These are phyloP conservation scores for Hypoxylon fuscum DNA, from an alignment of 495 filamentous ascomycete species.

Conservation along the genomic window DNA sequence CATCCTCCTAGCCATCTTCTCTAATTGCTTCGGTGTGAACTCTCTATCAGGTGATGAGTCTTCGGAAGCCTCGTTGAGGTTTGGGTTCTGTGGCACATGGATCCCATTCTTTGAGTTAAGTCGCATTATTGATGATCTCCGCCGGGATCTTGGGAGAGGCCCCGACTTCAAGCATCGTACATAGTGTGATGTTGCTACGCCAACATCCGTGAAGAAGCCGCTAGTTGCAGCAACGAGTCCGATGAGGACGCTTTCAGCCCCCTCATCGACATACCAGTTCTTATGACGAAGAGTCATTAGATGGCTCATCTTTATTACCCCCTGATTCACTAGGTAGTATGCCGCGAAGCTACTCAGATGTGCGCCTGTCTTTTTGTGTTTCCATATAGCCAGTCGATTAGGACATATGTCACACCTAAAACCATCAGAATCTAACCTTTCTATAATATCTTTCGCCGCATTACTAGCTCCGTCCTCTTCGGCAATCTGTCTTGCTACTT, in stretches of 20 bases:
- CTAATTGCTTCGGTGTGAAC: constrained; percentile 28
- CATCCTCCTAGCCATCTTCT: constrained; percentile 34
- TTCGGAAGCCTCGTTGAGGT: background rate
- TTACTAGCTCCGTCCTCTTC: constrained; percentile 45
- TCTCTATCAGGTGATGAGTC: background rate
- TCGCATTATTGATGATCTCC: constrained; percentile 4
- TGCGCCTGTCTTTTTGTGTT: constrained; percentile 25
- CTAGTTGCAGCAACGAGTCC: constrained; percentile 68
- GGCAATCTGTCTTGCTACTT: constrained; percentile 53
- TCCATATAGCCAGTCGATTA: constrained; percentile 42
- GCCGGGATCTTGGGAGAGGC: background rate
- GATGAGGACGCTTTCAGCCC: constrained; percentile 63
- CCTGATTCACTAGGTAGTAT: constrained; percentile 5
- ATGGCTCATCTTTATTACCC: constrained; percentile 4
- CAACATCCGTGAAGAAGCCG: constrained; percentile 66
- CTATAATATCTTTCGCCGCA: constrained; percentile 48
- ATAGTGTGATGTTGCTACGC: constrained; percentile 68
- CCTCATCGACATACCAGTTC: constrained; percentile 67
- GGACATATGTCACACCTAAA: constrained; percentile 59
- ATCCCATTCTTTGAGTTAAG: background rate
- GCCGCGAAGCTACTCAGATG: constrained; percentile 24
- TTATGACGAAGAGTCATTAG: constrained; percentile 49
- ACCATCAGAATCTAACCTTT: constrained; percentile 6
- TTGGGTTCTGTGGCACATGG: background rate
- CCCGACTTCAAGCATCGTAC: constrained; percentile 54